These are phyloP conservation scores for Silybum marianum DNA, from an alignment of 129 eudicot genomes.

Conservation along the genomic window DNA sequence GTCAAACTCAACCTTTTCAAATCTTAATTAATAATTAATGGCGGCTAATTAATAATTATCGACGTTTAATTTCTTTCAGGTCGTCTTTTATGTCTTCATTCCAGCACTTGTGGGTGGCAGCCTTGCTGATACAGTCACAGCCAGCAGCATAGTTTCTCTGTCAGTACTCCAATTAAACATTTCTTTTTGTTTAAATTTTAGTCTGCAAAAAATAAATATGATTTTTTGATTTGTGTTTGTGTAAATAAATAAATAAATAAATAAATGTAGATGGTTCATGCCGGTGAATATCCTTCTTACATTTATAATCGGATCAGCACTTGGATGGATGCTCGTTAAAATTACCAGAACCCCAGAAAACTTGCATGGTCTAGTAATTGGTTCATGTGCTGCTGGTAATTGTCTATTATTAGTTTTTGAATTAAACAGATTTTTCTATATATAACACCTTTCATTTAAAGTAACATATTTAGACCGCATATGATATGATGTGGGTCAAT, in stretches of 20 bases:
- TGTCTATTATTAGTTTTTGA: no score
- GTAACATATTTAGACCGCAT: no score
- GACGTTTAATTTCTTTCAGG: constrained; percentile 18
- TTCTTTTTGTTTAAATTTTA: no score
- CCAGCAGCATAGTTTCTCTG: constrained; percentile 41
- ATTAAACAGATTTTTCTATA: no score
- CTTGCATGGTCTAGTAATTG: constrained; percentile 60
- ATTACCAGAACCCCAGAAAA: constrained; percentile 60
- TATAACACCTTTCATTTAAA: no score
- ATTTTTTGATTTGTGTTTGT: not conserved
- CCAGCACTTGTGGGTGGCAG: constrained; percentile 54
- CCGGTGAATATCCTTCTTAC: constrained; percentile 66
- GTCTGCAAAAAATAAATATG: no score
- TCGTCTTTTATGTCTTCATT: constrained; percentile 54
- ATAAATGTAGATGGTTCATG: constrained; percentile 63
- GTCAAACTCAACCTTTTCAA: no score
- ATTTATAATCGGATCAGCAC: constrained; percentile 60
- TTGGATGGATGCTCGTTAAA: constrained; percentile 63
- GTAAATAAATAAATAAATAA: no score
- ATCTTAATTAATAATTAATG: not conserved
- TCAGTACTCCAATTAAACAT: constrained; percentile 18
- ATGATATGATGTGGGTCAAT: no score
- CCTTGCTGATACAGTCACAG: constrained; percentile 53
- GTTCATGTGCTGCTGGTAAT: constrained; percentile 67
- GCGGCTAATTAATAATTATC: no score